Base-by-base conservation (phyloP, 2,329 filamentous ascomycete species). In the Fusarium tanahbumbuense region DNA sequence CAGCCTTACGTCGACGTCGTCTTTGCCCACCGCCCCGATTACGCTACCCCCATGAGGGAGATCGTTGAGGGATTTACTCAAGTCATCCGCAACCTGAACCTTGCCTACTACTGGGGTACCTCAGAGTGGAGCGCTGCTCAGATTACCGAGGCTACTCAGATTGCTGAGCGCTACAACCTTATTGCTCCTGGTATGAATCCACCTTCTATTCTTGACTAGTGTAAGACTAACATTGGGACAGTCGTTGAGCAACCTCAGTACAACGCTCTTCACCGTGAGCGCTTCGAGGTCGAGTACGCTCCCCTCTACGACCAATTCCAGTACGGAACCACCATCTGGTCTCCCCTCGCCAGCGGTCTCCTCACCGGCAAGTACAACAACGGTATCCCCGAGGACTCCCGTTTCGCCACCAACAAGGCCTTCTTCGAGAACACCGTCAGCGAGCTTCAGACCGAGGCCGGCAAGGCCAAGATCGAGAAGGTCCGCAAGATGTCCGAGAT, bases 101-200 rank as follows among this genome's bases (percentile, higher is more conserved):
- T 75, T 46, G 73, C 73, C 25, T 75, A 75, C 61, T 75, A 75
- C 73, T 75, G 73, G 73, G 90, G 89, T 41, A 92, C 90, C 1
- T 90, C 87, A 2, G 89, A 92, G 79, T 92, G 89, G 90, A 84
- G 83, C 67, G 89, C 90, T 44, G 84, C 87, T 63, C 89, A 92
- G 81, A 91, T 92, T 72, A 84, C 85, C 11, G 83, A 88, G 65
- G 90, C 89, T 1, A 76, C 60, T 77, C 65, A 73, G 27, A 87
- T 81, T 62, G 88, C 90, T 22, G 86, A 89, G 70, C 83, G 83
- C 70, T 83, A 91, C 15, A 84, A 85, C n/a, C 82, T 92, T 32
- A 86, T 92, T 57, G 87, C 85, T 0, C 90, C 90, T 3, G 63
- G 63, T 66, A 60, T 13, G 61, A 11, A 1, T 0, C 2, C 7